Conservation (phyloP, 2,329 filamentous ascomycete genomes). For the Fusarium musae region DNA sequence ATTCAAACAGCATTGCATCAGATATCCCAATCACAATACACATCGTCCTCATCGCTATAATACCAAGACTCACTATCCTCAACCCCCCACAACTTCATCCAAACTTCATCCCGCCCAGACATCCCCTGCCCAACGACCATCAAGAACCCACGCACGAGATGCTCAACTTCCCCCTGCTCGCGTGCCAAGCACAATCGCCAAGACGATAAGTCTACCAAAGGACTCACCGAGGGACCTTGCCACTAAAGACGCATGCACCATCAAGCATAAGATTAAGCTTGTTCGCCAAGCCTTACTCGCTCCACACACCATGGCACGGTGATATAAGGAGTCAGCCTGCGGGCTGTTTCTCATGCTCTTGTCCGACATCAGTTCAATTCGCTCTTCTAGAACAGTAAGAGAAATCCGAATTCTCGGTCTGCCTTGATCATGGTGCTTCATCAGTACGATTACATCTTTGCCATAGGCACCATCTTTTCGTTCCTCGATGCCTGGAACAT, state of each 20-base stretch:
- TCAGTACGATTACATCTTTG: conserved; percentile 72
- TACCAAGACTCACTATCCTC: neutral
- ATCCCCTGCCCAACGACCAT: conserved; percentile 23
- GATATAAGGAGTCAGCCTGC: conserved; percentile 37
- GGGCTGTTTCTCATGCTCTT: neutral
- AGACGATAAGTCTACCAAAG: conserved; percentile 8
- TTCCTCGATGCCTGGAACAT: conserved; percentile 74
- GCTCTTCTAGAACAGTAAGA: conserved; percentile 19
- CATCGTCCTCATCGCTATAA: fast-evolving
- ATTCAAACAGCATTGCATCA: fast-evolving
- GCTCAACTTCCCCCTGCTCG: neutral
- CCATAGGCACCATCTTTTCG: conserved; percentile 72
- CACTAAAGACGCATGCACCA: neutral
- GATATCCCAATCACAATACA: fast-evolving
- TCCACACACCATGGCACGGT: conserved; percentile 26
- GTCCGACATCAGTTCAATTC: conserved; percentile 11
- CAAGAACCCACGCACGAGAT: conserved; percentile 30
- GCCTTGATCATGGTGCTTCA: conserved; percentile 46
- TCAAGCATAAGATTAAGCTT: conserved; percentile 45
- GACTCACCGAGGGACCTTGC: conserved; percentile 2
- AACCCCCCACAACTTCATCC: neutral
- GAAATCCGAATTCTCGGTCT: conserved; percentile 13
- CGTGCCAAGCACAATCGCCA: conserved; percentile 31
- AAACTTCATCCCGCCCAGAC: neutral
- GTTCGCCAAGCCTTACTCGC: conserved; percentile 37